Base-by-base conservation (phyloP, 106 monocot genomes). In the Dendrobium catenatum region DNA sequence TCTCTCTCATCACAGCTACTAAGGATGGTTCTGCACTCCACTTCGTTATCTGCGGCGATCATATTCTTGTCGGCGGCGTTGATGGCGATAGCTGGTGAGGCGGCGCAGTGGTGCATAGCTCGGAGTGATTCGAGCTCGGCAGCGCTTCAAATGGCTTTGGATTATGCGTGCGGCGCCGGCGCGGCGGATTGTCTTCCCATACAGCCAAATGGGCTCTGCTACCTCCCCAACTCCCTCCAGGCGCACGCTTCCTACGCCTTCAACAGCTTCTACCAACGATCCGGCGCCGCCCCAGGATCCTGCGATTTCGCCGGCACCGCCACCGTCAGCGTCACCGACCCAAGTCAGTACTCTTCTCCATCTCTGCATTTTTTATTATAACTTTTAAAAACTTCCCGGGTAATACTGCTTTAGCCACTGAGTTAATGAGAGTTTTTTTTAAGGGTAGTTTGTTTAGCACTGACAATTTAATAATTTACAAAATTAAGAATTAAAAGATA, bases 271-370 rank as follows among this genome's bases (percentile, higher is more conserved):
- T 96, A 81, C 84, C 91, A 90, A 88, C 42, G 87, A 11, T 87
- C 89, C 18, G 78, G 67, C 68, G 81, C 67, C 43, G 85, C 86
- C 44, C 83, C 90, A 18, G 90, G 90, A 7, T 78, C 89, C n/a
- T 96, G 96, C 74, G 94, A 96, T 83, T 94, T 96, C 86, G 88
- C 51, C 49, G 96, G 94, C 85, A 78, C 89, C 79, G 96, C 96
- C 83, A 79, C 87, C 79, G 33, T 82, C 85, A 77, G 84, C 58
- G 64, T 86, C 78, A 82, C 89, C 80, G 86, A 92, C 86, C 92
- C 92, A 11, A 89, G 92, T 92, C n/a, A 1, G 79, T 83, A 17
- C 54, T 33, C n/a, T 42, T 73, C 78, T 26, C 26, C 42, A 43
- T 33, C 61, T 73, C 73, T 44, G 19, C 24, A 11, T 22, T 2